These are phyloP conservation scores for Rhynchospora tenuis DNA, from an alignment of 176 grass and related monocot genomes.

Conservation along the genomic window DNA sequence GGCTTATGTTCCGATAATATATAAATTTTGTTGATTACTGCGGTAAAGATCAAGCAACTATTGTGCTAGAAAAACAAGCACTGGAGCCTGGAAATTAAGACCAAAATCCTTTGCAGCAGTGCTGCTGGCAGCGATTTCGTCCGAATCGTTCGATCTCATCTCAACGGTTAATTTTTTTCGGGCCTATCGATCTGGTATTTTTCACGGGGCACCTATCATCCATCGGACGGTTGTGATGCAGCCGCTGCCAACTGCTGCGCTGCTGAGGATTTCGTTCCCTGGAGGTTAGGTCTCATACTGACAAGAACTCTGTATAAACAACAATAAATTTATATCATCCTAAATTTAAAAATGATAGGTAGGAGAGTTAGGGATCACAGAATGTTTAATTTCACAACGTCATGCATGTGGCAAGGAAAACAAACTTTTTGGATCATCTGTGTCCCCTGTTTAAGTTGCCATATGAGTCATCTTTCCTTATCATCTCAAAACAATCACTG, in stretches of 20 bases:
- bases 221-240: too few relatives aligned
- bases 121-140: too few relatives aligned
- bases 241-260: too few relatives aligned
- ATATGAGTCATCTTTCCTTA: too few relatives aligned
- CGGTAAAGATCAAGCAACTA: background rate
- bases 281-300: background rate
- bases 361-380: conserved; percentile 18
- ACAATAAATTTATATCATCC: background rate
- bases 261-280: too few relatives aligned
- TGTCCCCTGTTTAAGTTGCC: background rate
- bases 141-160: too few relatives aligned
- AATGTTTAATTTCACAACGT: conserved; percentile 22
- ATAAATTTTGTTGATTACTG: background rate
- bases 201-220: too few relatives aligned
- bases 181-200: too few relatives aligned
- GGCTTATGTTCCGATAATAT: background rate
- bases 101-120: too few relatives aligned
- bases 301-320: conserved; percentile 2
- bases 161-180: too few relatives aligned
- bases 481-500: too few relatives aligned
- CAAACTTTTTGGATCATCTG: conserved; percentile 12
- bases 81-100: too few relatives aligned
- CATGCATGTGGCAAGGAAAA: conserved; percentile 20
- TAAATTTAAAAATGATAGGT: conserved; percentile 6
- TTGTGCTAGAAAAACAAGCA: background rate